Base-by-base conservation (phyloP, 768 basidiomycete species). In the Tulasnella sp. region DNA sequence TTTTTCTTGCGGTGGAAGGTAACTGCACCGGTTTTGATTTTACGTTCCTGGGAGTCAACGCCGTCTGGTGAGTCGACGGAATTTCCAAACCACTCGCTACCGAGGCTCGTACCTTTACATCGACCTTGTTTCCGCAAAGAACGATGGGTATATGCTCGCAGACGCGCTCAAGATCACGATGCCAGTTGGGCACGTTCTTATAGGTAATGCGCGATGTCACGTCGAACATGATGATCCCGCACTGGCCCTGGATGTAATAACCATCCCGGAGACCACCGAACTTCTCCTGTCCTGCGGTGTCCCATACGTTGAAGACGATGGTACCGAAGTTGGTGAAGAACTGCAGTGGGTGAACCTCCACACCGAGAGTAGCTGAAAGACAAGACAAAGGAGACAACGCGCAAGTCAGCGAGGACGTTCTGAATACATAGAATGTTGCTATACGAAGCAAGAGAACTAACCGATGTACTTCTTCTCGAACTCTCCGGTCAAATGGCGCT, bases 1-100 rank as follows among this genome's bases (percentile, higher is more conserved):
- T 97, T 98, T 89, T 99, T 99, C 93, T 99, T 99, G 83, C 97
- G 89, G 88, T 99, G 97, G 91, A 99, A 99, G 67, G 97, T 99
- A 78, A 99, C 97, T 58, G 92, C 90, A 71, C 94, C 94, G 31
- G 97, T 99, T 89, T 99, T 99, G 80, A 99, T 97, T 89, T 99
- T 99, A 79, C 97, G 95, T 85, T 99, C 97, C 97, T 98, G 81
- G 19, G 36, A 74, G 77, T 79, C 49, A 69, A 73, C 72, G 77
- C 36, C 31, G 36, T 52, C 25, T n/a, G 37, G 25, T 76, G 49
- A 29, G 42, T 31, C 40, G 29, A 72, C 25, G 40, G 34, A 25
- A 29, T n/a, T 22, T 64, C 58, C n/a, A 12, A 64, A 29, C 31
- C 31, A 25, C 31, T 31, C 58, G 40, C 7, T 69, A 12, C 22